Evolutionary conservation across 2,329 filamentous ascomycete genomes (phyloP).

Genomic region (Penicillium palitans): DNA sequence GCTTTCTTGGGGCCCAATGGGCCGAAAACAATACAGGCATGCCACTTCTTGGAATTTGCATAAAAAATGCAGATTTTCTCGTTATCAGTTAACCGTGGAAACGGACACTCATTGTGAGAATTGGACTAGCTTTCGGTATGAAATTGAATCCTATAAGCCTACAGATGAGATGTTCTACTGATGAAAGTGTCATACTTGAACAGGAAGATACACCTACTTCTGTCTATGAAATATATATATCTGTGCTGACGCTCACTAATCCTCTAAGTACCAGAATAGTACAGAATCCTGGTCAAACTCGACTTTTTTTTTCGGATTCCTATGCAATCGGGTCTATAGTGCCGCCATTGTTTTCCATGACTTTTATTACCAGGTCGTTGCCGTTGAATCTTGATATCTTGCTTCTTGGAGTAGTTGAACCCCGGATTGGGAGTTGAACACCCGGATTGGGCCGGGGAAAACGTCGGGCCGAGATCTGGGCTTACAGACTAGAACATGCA

Average conservation of each 20-base stretch:
- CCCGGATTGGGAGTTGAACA: not conserved
- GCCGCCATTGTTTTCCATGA: not conserved
- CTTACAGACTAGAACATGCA: not conserved
- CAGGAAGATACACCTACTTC: too few relatives aligned
- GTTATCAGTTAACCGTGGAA: too few relatives aligned
- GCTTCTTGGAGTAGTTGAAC: slow-evolving; percentile 3
- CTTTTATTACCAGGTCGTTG: not conserved
- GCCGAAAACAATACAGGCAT: too few relatives aligned
- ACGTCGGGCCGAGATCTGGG: slow-evolving; percentile 2
- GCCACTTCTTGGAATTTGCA: too few relatives aligned
- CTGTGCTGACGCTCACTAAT: not conserved
- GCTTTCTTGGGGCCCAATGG: too few relatives aligned
- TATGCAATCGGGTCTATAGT: not conserved
- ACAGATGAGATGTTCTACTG: too few relatives aligned
- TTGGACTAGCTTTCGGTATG: not conserved
- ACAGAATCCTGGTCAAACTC: not conserved
- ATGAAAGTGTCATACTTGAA: too few relatives aligned
- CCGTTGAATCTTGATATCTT: slow-evolving; percentile 3
- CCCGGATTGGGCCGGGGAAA: not conserved
- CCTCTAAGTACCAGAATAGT: not conserved
- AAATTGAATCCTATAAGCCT: not conserved
- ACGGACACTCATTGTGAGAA: not conserved
- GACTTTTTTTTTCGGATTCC: slow-evolving; percentile 1
- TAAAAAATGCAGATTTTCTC: too few relatives aligned
- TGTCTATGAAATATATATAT: too few relatives aligned